Base-by-base conservation (phyloP, 352 stramenopile species). In the Blastocystis hominis region DNA sequence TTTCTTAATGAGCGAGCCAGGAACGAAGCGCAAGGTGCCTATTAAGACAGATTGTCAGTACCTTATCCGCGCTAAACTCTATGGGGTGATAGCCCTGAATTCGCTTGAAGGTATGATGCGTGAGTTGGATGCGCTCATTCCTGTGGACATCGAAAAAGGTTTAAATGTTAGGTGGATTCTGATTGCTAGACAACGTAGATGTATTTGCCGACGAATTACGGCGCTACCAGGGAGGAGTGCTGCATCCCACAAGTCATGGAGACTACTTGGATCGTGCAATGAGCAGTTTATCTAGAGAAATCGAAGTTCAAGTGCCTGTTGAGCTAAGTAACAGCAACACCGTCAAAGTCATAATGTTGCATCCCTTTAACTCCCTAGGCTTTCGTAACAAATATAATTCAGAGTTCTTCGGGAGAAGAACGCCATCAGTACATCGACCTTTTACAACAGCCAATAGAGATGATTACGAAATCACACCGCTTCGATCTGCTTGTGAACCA, bases 121-220 rank as follows among this genome's bases (percentile, higher is more conserved):
- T 64, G 77, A 87, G 75, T 56, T 87, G 9, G 38, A 87, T 34
- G 66, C 56, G 15, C 46, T 87, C 24, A 87, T 87, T 42, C 77
- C 77, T 59, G 77, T 87, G 4, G 77, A 87, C 40, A 62, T 87
- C 30, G 77, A 87, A 34, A 87, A 75, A 34, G 77, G 66, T 87
- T 38, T 5, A 42, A 30, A 15, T 20, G n/a, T 46, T 30, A 46
- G 1, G 6, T 30, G 34, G 6, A 63, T 24, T 24, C 24, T 66
- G 50, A 84, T 24, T 15, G 13, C 3, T 64, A 87, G 77, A 87
- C 34, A 87, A 87, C 53, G 53, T 87, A 55, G 77, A 87, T 64
- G 70, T 59, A 7, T 87, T 87, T 77, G 72, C 77, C 30, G 77
- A 87, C n/a, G 77, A 87, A 59, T 87, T 87, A 50, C 62, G 77